Base-by-base conservation (phyloP, 1,284 basidiomycete genomes). In the Melampsora larici-populina region DNA sequence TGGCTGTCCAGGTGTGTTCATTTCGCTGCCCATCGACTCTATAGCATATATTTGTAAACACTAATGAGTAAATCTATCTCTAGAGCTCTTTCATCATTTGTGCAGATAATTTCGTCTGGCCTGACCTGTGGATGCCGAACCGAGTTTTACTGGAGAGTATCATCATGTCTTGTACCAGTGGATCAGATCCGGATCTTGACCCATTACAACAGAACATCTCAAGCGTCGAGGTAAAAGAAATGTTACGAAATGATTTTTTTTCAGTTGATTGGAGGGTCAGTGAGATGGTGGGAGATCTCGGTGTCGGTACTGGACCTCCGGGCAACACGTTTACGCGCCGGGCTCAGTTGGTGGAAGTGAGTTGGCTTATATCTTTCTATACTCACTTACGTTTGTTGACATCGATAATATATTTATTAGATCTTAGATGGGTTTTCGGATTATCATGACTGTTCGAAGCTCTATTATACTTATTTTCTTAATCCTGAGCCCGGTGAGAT, bases 101-200 rank as follows among this genome's bases (percentile, higher is more conserved):
- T 43, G 68, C 76, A 24, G 69, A 71, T 60, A 78, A 78, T 51
- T 78, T 78, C 26, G 69, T 72, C 31, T 78, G 76, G 76, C 69
- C 76, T 5, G 76, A 78, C 58, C 24, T 78, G 24, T 78, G 76
- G 76, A 63, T 65, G 17, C 64, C 75, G 21, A 78, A 78, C 36
- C 68, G 63, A 43, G n/a, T 70, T 21, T 36, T 78, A 49, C 68
- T 78, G 1, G 60, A 70, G 62, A 67, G 69, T 15, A 78, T 78
- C 24, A 62, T 78, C 18, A 51, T 78, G 60, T 31, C 58, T 60
- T 62, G 68, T 51, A 49, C 36, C 60, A 49, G 58, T 21, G 21
- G 33, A n/a, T 31, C 13, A 9, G 48, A 29, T n/a, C 5, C 75
- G 49, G 33, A 40, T n/a, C 15, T 43, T 31, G 58, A 51, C 33